phyloP scores from a whole-genome alignment of 2,329 filamentous ascomycete genomes.

The Penicillium sp. region DNA sequence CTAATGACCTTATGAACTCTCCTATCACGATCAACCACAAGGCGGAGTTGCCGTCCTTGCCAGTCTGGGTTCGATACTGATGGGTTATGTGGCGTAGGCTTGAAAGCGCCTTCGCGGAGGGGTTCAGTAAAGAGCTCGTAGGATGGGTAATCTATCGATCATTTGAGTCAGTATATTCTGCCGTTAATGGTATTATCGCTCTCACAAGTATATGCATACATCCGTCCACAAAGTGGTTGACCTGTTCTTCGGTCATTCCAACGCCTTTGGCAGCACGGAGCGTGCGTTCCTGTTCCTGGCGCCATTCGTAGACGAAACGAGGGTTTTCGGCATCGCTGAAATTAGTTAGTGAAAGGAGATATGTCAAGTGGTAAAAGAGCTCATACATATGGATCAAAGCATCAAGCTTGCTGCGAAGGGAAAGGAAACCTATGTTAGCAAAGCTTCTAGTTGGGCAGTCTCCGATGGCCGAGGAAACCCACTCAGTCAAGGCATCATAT shows the following conservation, averaged over 20 bases:
- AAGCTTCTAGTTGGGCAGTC: neutral
- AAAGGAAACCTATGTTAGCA: constrained; percentile 14
- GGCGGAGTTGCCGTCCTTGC: constrained; percentile 56
- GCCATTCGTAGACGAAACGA: constrained; percentile 79
- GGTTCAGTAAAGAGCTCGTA: constrained; percentile 67
- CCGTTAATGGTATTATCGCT: neutral
- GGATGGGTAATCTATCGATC: constrained; percentile 58
- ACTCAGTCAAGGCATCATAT: constrained; percentile 60
- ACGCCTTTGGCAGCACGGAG: constrained; percentile 64
- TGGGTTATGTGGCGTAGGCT: constrained; percentile 21
- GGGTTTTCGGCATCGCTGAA: constrained; percentile 66
- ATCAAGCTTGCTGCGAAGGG: constrained; percentile 49
- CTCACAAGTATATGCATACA: constrained; percentile 43
- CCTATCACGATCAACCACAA: constrained; percentile 61
- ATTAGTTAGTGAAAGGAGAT: neutral
- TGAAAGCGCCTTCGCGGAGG: constrained; percentile 58
- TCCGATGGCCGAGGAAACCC: constrained; percentile 15
- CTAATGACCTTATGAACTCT: constrained; percentile 57
- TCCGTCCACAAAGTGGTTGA: constrained; percentile 70
- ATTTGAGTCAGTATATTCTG: neutral
- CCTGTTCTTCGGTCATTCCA: constrained; percentile 80
- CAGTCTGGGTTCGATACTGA: constrained; percentile 32
- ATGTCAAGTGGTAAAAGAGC: neutral
- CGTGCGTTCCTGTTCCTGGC: constrained; percentile 72
- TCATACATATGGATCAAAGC: constrained; percentile 63